Conservation (phyloP, 192 early-diverging fungal species). For the Coemansia sp. region DNA sequence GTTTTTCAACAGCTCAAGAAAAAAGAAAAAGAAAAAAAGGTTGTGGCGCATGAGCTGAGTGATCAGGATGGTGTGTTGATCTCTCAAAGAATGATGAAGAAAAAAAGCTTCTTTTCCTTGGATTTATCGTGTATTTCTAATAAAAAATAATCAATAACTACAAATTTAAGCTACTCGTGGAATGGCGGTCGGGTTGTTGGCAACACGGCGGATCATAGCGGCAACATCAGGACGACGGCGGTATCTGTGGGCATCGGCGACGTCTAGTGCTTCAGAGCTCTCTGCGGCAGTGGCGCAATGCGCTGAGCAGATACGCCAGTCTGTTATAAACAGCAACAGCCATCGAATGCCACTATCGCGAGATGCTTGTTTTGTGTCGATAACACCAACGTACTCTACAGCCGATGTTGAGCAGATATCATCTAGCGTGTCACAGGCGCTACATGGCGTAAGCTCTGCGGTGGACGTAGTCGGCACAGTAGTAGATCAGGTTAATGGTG, state of each 20-base stretch:
- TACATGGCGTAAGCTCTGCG: not conserved
- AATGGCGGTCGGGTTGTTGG: not conserved
- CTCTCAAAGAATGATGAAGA: not conserved
- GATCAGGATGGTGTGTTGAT: too few relatives aligned
- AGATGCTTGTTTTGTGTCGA: not conserved
- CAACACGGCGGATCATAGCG: not conserved
- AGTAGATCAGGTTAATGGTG: not conserved
- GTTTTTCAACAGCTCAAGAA: not conserved
- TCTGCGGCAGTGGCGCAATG: conserved; percentile 15
- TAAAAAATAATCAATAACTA: not conserved
- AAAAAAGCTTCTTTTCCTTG: not conserved
- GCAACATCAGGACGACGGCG: not conserved
- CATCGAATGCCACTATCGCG: not conserved
- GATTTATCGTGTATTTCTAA: not conserved
- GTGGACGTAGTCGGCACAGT: conserved; percentile 1
- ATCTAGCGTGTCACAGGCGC: not conserved
- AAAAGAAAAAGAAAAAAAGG: too few relatives aligned
- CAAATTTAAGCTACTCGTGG: not conserved
- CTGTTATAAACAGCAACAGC: not conserved
- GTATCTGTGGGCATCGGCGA: conserved; percentile 34
- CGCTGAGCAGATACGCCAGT: not conserved
- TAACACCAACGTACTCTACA: not conserved
- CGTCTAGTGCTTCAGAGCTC: conserved; percentile 24
- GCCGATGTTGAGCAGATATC: not conserved
- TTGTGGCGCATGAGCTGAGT: too few relatives aligned